Evolutionary conservation across 208 protist species (phyloP).

Genomic region (Leishmania gerbilli): DNA sequence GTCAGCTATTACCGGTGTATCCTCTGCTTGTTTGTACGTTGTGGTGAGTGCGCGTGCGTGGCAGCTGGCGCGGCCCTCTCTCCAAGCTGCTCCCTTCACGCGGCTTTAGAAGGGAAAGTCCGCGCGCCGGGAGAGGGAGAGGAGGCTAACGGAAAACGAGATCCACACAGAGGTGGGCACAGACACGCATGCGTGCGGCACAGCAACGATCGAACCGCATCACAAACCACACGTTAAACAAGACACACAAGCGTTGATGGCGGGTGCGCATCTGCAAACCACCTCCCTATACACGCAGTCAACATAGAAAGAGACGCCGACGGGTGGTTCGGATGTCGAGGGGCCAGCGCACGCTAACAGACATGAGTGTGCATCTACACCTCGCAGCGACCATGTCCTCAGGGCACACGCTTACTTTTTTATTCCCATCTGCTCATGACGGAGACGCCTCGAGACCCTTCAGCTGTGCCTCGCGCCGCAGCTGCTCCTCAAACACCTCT

Average conservation of each 20-base stretch:
- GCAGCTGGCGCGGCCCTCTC: not conserved
- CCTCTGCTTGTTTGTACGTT: not conserved
- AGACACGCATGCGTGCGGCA: not conserved
- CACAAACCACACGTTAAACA: not conserved
- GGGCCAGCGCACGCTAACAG: not conserved
- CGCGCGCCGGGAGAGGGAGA: not conserved
- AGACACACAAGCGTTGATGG: not conserved
- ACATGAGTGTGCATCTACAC: not conserved
- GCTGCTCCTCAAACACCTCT: slow-evolving; percentile 75
- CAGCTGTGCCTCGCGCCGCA: slow-evolving; percentile 62
- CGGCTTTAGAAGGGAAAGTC: not conserved
- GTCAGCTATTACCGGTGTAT: not conserved
- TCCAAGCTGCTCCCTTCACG: not conserved
- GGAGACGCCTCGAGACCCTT: slow-evolving; percentile 50
- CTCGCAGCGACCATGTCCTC: not conserved
- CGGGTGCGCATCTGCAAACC: not conserved
- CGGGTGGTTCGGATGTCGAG: not conserved
- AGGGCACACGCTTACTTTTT: not conserved
- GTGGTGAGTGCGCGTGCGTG: not conserved
- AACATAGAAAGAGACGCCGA: not conserved
- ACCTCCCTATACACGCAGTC: not conserved
- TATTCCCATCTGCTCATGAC: not conserved
- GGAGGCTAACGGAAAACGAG: not conserved
- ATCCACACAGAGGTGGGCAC: not conserved
- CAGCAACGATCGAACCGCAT: not conserved